Base-by-base conservation (phyloP, 192 early-diverging fungal species). In the Mortierella hygrophila region DNA sequence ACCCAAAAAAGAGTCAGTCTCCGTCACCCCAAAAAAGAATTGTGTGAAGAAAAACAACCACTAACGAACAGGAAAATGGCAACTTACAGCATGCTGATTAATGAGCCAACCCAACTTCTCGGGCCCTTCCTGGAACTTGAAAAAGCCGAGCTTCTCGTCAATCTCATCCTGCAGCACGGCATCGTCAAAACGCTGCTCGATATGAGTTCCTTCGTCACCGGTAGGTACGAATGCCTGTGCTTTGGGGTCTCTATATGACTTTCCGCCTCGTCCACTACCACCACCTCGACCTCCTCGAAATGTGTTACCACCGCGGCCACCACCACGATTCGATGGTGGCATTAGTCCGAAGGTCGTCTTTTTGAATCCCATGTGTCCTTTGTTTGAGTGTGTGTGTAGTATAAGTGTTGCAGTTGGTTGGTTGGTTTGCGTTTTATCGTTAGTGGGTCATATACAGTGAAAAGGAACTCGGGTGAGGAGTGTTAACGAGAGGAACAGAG, bases 61-160 rank as follows among this genome's bases (percentile, higher is more conserved):
- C 15, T 0, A 29, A 68, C 42, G 0, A 40, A 57, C 4, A 42
- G 2, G 15, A 26, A 21, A 35, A 35, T 8, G 23, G 2, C 11
- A 71, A 60, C 92, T 82, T 91, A 97, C 96, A 71, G 95, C 90
- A 80, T 97, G 95, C 92, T 99, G 98, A 91, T 99, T 99, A 41
- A 98, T 93, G 46, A 99, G 90, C 99, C 99, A 99, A 1, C 99
- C 99, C 4, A 95, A 78, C 26, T 92, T 90, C 57, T 90, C 88
- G 16, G 94, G 93, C 15, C 95, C 95, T 74, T 95, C 93, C 41
- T 95, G 92, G 80, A 94, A 94, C 81, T 92, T 89, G 20, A 85
- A 74, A 70, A 95, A 96, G 42, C 94, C 94, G 37, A 96, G 88
- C 70, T 89, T 89, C 15, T 80, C 87, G 74, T 95, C 94, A 71